Percentiles rank a stretch among this genome's conserved stretches.
Evolutionary conservation across 768 basidiomycete genomes (phyloP).

Genomic region (Macrolepiota dolichaula): DNA sequence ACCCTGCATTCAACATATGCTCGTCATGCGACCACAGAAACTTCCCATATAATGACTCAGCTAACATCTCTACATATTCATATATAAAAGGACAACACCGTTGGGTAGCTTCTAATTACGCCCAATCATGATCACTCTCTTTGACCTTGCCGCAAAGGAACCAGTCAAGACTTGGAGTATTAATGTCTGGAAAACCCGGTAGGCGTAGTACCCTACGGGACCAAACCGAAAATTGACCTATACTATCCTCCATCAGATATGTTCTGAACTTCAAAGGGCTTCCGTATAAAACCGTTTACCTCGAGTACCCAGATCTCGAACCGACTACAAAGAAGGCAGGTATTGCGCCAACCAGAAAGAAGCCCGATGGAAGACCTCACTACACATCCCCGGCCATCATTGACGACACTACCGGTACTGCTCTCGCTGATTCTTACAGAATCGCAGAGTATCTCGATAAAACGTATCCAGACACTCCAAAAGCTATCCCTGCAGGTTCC

Average conservation of each 20-base stretch:
- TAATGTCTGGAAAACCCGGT: conserved; percentile 12
- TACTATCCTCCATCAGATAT: conserved; percentile 9
- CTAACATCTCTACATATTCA: background rate
- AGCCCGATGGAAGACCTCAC: background rate
- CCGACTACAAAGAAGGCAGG: background rate
- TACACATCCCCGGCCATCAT: conserved; percentile 21
- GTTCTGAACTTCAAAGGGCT: conserved; percentile 12
- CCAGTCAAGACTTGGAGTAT: conserved; percentile 1
- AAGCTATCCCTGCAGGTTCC: conserved; percentile 17
- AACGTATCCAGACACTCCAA: conserved; percentile 31
- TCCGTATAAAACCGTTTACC: conserved; percentile 6
- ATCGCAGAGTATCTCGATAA: conserved; percentile 47
- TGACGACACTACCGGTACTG: conserved; percentile 31
- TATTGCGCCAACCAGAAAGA: background rate
- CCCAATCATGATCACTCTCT: conserved; percentile 15
- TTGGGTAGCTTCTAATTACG: background rate
- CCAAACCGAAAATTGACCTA: background rate
- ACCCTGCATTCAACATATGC: no score
- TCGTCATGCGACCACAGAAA: background rate
- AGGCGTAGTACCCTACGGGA: background rate
- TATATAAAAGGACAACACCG: background rate
- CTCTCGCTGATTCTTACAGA: conserved; percentile 35
- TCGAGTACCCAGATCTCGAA: conserved; percentile 12
- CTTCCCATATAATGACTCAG: background rate
- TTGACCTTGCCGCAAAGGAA: conserved; percentile 6